Base-by-base conservation (phyloP, 2,329 filamentous ascomycete species). In the Epichloe brachyelytri region DNA sequence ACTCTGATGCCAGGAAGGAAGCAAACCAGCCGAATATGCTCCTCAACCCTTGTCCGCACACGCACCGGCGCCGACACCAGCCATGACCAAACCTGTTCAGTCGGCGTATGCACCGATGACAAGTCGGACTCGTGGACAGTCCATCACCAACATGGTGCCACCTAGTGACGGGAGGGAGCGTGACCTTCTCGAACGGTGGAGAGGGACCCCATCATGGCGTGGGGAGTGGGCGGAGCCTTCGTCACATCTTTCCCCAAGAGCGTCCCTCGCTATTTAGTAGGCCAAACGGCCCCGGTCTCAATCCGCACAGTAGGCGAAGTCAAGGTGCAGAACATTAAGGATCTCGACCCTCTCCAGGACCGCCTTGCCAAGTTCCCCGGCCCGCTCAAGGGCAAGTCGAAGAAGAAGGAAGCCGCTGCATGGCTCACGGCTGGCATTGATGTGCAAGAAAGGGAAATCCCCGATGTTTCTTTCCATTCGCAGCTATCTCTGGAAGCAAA, bases 111-210 rank as follows among this genome's bases (percentile, higher is more conserved):
- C 61, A 6, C 60, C 69, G 5, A 57, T 68, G 5, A 57, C 60
- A 19, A 59, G 67, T 15, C 71, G 77, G 19, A 65, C 71, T 12
- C 71, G 79, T 49, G 76, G 74, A 1, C 69, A 75, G 49, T 82
- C 79, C 3, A 69, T 79, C 51, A 71, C 68, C 30, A 79, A 79
- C 57, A 73, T 82, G 56, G 72, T 84, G 38, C 69, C 76, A 8
- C 82, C 82, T 1, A 82, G 75, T 1, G 81, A 85, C 63, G 82
- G 82, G 1, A 77, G 78, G 19, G 79, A 85, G 60, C 69, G 80
- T 17, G 93, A 98, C 68, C 81, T 83, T 2, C 71, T 98, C 6
- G 78, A 95, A 63, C 78, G 93, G 57, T 98, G 93, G 93, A 89
- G 86, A 68, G 94, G 94, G 3, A 78, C 80, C 12, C 94, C 0